Percentiles rank a stretch among this genome's conserved stretches.
Conservation (phyloP, 2,329 filamentous ascomycete genomes). For the Didymella glomerata region DNA sequence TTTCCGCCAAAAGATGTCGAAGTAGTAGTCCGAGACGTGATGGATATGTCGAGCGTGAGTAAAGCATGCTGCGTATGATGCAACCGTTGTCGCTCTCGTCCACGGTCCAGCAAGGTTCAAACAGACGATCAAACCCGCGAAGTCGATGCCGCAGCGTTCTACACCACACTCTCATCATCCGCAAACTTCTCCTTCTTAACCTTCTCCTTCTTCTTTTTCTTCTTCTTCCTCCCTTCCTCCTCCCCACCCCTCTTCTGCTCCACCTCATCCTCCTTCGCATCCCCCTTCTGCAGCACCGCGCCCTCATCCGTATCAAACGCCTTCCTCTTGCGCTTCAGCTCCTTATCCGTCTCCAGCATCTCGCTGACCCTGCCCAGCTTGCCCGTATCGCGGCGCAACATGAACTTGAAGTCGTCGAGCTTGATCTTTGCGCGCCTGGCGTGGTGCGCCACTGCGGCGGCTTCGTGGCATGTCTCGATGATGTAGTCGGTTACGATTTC, state of each 20-base stretch:
- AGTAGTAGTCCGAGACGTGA: background rate
- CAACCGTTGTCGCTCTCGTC: background rate
- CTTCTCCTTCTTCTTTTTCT: conserved; percentile 30
- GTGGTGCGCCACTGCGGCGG: conserved; percentile 84
- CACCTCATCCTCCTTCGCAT: conserved; percentile 22
- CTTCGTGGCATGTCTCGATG: conserved; percentile 90
- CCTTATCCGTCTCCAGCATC: conserved; percentile 85
- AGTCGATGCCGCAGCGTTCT: background rate
- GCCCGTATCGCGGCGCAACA: conserved; percentile 81
- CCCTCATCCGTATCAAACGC: conserved; percentile 74
- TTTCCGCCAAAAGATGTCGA: background rate
- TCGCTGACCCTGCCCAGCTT: conserved; percentile 91
- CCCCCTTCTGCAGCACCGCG: conserved; percentile 58
- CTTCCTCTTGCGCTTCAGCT: conserved; percentile 84
- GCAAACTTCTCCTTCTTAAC: conserved; percentile 27
- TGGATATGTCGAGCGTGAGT: background rate
- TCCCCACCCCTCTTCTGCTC: conserved; percentile 14
- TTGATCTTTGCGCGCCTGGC: conserved; percentile 95
- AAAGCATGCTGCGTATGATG: background rate
- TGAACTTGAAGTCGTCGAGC: conserved; percentile 96
- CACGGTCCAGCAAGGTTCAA: no score
- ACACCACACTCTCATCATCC: conserved; percentile 23
- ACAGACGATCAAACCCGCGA: background rate
- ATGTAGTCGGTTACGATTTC: conserved; percentile 95
- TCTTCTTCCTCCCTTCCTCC: conserved; percentile 24